These are phyloP conservation scores for Calendula officinalis DNA, from an alignment of 129 eudicot genomes.

Conservation along the genomic window DNA sequence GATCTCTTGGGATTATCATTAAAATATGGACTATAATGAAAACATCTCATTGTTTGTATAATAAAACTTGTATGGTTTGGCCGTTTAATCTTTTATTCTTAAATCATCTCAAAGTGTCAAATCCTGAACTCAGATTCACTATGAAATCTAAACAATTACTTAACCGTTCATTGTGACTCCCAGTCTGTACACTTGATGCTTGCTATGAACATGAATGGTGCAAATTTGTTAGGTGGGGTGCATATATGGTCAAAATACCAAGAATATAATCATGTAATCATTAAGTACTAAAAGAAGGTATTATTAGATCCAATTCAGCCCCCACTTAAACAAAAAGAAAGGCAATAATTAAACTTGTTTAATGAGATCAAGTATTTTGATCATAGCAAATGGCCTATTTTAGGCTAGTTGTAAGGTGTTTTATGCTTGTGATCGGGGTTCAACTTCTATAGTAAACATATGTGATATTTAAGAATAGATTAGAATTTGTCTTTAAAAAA, in stretches of 20 bases:
- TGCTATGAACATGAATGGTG: slow-evolving; percentile 1
- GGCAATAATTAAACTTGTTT: background rate
- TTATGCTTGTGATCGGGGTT: no score
- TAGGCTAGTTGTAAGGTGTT: no score
- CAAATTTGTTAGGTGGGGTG: slow-evolving; percentile 1
- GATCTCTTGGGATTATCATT: no score
- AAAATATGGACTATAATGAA: no score
- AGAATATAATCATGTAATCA: background rate
- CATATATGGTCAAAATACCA: background rate
- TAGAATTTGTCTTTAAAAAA: no score
- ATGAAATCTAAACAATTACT: slow-evolving; percentile 4
- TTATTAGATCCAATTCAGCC: background rate
- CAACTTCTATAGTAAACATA: no score
- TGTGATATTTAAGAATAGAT: no score
- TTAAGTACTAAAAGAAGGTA: background rate
- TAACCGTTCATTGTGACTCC: slow-evolving; percentile 6
- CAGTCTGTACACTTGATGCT: slow-evolving; percentile 1
- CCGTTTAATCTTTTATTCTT: background rate
- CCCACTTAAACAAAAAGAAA: slow-evolving; percentile 15
- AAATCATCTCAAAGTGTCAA: background rate
- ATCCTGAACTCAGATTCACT: background rate
- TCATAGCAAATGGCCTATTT: no score
- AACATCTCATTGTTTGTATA: no score
- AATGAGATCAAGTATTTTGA: background rate
- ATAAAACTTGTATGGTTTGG: background rate